Base-by-base conservation (phyloP, 768 basidiomycete species). In the Coprinopsis marcescibilis region DNA sequence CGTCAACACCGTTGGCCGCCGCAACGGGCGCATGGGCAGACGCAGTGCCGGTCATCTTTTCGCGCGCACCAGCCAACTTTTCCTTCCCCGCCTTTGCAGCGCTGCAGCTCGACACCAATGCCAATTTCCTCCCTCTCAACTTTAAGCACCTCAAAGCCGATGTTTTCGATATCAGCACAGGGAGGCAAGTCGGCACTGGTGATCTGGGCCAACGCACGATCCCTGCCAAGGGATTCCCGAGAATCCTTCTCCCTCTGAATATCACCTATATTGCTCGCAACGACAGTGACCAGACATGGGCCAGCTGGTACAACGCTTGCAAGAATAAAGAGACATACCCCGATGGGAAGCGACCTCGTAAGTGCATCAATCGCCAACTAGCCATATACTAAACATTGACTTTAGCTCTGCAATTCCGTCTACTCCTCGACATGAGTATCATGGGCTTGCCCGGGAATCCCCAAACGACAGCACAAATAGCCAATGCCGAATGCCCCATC, bases 211-310 rank as follows among this genome's bases (percentile, higher is more conserved):
- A 69, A 27, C 65, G 71, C 45, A 80, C 76, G 2, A 65, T 93
- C 8, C 78, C 83, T 4, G 83, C 88, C 10, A 85, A 83, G 57
- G 43, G 64, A 17, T 82, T 80, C 57, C 74, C 81, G n/a, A 61
- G 77, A 26, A 67, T 96, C 21, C 61, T 75, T 25, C 52, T 97
- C 8, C 91, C 91, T 0, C 67, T 97, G 42, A 85, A 85, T 55
- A 94, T 95, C 65, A 80, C 83, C 0, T 96, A 95, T 61, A 53
- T 80, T 11, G 89, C 84, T 0, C 69, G 77, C 10, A 96, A 97
- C 59, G 72, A 77, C 36, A 78, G 83, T 3, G 93, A 97, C 64
- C 69, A 74, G 27, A 95, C 93, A 17, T 97, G 83, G 86, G 59
- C 60, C 5, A 80, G 78, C 45, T 88, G 85, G 80, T 86, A 92